Evolutionary conservation across 2,329 filamentous ascomycete genomes (phyloP), one percentile per base, ranked within the genome.

Genomic region (Xylaria sp.): DNA sequence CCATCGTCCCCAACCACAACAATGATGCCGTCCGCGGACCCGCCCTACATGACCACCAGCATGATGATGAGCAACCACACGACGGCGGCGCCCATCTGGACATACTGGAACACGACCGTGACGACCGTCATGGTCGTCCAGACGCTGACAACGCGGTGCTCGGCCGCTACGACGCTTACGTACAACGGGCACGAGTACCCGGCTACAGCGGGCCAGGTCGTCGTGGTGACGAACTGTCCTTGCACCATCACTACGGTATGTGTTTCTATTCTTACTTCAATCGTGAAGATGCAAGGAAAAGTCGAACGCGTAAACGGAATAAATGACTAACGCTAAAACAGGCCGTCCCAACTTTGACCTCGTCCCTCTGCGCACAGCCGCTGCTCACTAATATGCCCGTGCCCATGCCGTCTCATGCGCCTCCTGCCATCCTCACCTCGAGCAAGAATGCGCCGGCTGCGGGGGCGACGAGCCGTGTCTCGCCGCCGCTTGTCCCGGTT

Each of bases 201-300:
- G 52, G 77, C 84, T 66, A 80, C 79, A 55, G 75, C 78, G 70
- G 78, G 83, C 62, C 73, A 81, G 66, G 80, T 79, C 58, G 72
- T 85, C 64, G 84, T 80, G 67, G 78, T 87, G 58, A 78, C 76
- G 44, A 74, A 82, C 70, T 83, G 80, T 73, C 79, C 80, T 59
- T 83, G 80, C 76, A 81, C 80, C 50, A 63, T 74, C 47, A 68
- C 70, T 30, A 70, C 64, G 4, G 70, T 73, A 66, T 58, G 70
- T 64, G 2, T 49, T 49, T 30, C 23, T 30, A 30, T 30, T 16
- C 16, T 16, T 16, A 16, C 16, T 16, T 16, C 16, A 16, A 16
- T 16, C 16, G 16, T 16, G 16, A 16, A 16, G 16, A 16, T 30
- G 23, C 23, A 30, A 30, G 5, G 23, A 30, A 30, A 5, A 5